These are phyloP conservation scores for Pseudonitzschia delicatissima DNA, from an alignment of 108 stramenopile genomes.

Conservation along the genomic window DNA sequence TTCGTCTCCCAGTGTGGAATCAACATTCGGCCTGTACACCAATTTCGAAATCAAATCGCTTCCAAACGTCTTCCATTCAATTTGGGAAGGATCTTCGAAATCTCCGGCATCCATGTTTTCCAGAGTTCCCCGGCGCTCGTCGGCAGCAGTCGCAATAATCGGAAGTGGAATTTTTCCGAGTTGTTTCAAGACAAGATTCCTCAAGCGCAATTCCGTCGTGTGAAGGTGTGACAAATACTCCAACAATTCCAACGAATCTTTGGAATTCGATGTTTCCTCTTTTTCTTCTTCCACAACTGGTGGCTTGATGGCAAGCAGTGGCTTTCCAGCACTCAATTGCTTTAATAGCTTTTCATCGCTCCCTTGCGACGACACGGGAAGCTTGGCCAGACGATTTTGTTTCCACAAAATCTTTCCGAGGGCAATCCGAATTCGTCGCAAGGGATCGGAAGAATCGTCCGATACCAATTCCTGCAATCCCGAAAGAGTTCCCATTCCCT, in stretches of 20 bases:
- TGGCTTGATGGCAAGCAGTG: no score
- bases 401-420: constrained; percentile 73
- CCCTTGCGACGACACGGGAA: constrained; percentile 37
- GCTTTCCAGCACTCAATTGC: no score
- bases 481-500: constrained; percentile 37
- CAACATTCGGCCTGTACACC: constrained; percentile 52
- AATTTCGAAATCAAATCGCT: constrained; percentile 45
- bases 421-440: constrained; percentile 59
- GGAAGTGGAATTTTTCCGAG: constrained; percentile 46
- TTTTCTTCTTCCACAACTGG: no score
- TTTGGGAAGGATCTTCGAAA: constrained; percentile 44
- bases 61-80: constrained; percentile 49
- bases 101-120: constrained; percentile 56
- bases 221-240: constrained; percentile 63
- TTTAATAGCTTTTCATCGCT: no score
- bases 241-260: constrained; percentile 21
- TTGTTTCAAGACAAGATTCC: constrained; percentile 45
- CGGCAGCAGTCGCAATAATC: constrained; percentile 70
- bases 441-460: constrained; percentile 63
- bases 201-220: constrained; percentile 56
- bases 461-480: constrained; percentile 48
- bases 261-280: constrained; percentile 25
- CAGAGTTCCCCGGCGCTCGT: constrained; percentile 61
- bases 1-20: constrained; percentile 5
- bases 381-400: constrained; percentile 47